Conservation (phyloP, 2,329 filamentous ascomycete species). For the Aspergillus nomiae region DNA sequence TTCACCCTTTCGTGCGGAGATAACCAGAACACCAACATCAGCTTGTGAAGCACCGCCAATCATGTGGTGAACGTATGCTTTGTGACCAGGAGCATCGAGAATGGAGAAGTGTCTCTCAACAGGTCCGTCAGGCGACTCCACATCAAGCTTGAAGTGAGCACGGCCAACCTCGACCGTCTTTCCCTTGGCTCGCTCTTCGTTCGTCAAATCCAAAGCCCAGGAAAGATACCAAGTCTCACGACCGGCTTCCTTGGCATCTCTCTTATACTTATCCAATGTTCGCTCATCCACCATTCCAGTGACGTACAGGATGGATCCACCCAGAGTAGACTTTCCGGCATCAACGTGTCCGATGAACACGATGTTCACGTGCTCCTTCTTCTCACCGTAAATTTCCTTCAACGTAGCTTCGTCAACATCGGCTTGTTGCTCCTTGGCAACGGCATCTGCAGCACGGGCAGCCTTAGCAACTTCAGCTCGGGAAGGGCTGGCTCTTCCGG, state of each 20-base stretch:
- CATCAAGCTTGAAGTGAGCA: slow-evolving; percentile 84
- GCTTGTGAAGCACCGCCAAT: slow-evolving; percentile 93
- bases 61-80: slow-evolving; percentile 98
- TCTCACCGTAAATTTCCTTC: slow-evolving; percentile 93
- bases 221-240: slow-evolving; percentile 99
- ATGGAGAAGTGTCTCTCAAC: slow-evolving; percentile 96
- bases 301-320: slow-evolving; percentile 86
- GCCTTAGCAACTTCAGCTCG: slow-evolving; percentile 59
- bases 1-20: slow-evolving; percentile 94
- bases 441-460: slow-evolving; percentile 74
- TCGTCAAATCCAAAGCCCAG: slow-evolving; percentile 96
- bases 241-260: slow-evolving; percentile 91
- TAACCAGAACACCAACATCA: slow-evolving; percentile 92
- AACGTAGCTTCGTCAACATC: slow-evolving; percentile 82
- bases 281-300: slow-evolving; percentile 99
- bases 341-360: slow-evolving; percentile 99
- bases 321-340: slow-evolving; percentile 94
- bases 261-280: slow-evolving; percentile 97
- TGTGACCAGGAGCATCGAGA: slow-evolving; percentile 94
- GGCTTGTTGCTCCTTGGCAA: slow-evolving; percentile 78
- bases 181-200: slow-evolving; percentile 92
- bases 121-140: slow-evolving; percentile 38
- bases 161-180: slow-evolving; percentile 98
- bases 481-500: slow-evolving; percentile 73
- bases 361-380: slow-evolving; percentile 76